Evolutionary conservation across 208 protist species (phyloP), one percentile per base, ranked within the genome.

Genomic region (Leishmania gerbilli): DNA sequence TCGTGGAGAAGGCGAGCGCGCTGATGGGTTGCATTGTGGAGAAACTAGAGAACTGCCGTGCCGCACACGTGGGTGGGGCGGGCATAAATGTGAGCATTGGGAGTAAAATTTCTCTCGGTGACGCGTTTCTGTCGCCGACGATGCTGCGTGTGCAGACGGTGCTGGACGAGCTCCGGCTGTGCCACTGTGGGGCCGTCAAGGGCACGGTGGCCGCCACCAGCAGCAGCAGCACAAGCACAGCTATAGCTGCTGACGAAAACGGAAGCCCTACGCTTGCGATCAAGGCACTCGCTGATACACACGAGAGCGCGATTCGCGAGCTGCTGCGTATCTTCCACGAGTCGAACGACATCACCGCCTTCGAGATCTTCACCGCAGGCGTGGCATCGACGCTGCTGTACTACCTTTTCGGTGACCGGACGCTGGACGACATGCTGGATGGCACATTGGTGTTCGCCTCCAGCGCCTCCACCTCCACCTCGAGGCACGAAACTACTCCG

Each of bases 351-450:
- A 83, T 90, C 8, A 94, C 90, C 24, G 47, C 90, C 40, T 90
- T 88, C 82, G 88, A 94, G 71, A 84, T 92, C 9, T 84, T 80
- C 65, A 85, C 88, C 55, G 81, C 91, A 15, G 82, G 83, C 21
- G 71, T 92, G 13, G 88, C 87, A 4, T 79, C 71, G 2, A 81
- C 79, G 11, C 62, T 92, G 58, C 80, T 94, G 51, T 72, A 76
- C 74, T 94, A 91, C 79, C 79, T 94, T 53, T 77, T 91, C 42
- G 79, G 81, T 17, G 86, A 88, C 53, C 72, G 76, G 42, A 79
- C 79, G 1, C 67, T 85, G 31, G 82, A 85, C 47, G 76, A 86
- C 58, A 34, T 94, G 56, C 71, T 92, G 27, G 82, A 85, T 17
- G 45, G 71, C 11, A 79, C 84, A 17, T 77, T 82, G 21, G 79